phyloP scores from a whole-genome alignment of 139 green algal genomes.

The Spirogloea muscicola region DNA sequence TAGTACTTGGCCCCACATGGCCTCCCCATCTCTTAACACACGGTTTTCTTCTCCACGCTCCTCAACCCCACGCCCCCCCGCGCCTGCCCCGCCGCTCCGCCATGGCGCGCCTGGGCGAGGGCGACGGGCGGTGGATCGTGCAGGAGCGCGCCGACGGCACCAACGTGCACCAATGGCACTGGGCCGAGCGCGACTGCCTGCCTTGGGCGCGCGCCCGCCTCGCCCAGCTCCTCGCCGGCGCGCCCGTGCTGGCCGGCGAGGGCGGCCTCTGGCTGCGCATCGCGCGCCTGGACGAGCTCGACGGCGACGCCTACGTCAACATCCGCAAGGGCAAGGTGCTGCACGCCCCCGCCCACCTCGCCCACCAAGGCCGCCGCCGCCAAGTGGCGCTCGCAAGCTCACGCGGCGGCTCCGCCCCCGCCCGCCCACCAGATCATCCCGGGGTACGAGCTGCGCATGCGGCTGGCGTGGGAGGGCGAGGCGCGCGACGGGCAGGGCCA shows the following conservation, averaged over 20 bases:
- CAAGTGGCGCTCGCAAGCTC: no score
- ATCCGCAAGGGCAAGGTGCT: conserved; percentile 54
- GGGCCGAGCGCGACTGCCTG: conserved; percentile 52
- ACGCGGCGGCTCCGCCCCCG: no score
- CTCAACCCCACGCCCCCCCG: no score
- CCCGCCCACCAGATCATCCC: no score
- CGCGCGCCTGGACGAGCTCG: conserved; percentile 13
- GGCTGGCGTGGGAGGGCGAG: conserved; percentile 46
- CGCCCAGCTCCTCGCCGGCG: conserved; percentile 31
- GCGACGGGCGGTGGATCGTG: conserved; percentile 58
- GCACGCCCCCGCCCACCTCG: no score
- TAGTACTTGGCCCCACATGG: no score
- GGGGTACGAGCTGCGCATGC: conserved; percentile 56
- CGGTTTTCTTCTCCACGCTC: no score
- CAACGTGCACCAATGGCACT: conserved; percentile 61
- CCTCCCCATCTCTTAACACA: no score
- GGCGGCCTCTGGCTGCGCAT: conserved; percentile 4
- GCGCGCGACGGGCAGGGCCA: conserved; percentile 22
- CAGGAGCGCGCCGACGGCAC: conserved; percentile 53
- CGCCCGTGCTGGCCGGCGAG: conserved; percentile 14
- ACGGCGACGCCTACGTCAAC: conserved; percentile 54
- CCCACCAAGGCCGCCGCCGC: no score
- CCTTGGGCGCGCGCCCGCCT: conserved; percentile 40
- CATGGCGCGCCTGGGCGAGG: conserved; percentile 58
- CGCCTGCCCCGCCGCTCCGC: no score